A percentile compares a stretch with the other conserved stretches of the same genome.
These are phyloP conservation scores for Saussurea involucrata DNA, from an alignment of 129 eudicot genomes.

Conservation along the genomic window DNA sequence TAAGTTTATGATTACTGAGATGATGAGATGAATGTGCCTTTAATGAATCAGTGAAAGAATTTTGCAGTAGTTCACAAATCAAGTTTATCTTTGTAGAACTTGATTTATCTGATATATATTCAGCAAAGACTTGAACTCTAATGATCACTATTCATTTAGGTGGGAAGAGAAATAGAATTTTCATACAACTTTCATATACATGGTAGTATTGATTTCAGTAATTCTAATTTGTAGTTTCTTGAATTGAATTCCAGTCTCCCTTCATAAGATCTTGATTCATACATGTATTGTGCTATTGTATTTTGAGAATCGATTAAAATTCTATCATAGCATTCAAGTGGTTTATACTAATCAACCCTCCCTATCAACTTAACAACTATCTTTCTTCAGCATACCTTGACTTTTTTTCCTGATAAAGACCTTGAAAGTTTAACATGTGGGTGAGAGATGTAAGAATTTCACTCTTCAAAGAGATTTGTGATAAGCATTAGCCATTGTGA, in stretches of 20 bases:
- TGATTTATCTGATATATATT: too few species aligned
- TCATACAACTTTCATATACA: not conserved
- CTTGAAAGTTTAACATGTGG: not conserved
- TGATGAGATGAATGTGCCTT: not conserved
- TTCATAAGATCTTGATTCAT: not conserved
- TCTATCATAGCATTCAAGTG: not conserved
- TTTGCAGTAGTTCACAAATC: not conserved
- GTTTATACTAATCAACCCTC: not conserved
- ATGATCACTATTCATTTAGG: not conserved
- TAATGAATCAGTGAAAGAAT: not conserved
- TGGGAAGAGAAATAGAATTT: not conserved
- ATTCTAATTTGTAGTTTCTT: not conserved
- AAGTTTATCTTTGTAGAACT: not conserved
- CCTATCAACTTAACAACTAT: too few species aligned
- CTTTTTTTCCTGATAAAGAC: not conserved
- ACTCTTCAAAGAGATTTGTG: not conserved
- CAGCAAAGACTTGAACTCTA: not conserved
- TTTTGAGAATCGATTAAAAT: not conserved
- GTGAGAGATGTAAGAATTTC: not conserved
- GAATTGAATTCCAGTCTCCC: not conserved
- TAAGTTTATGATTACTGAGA: not conserved
- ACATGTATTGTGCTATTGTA: not conserved
- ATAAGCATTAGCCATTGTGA: too few species aligned
- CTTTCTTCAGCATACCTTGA: too few species aligned
- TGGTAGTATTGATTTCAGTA: not conserved